A percentile compares a stretch with the other conserved stretches of the same genome.
These are phyloP conservation scores for Lipomyces yamadae DNA, from an alignment of 805 yeast species.

Conservation along the genomic window DNA sequence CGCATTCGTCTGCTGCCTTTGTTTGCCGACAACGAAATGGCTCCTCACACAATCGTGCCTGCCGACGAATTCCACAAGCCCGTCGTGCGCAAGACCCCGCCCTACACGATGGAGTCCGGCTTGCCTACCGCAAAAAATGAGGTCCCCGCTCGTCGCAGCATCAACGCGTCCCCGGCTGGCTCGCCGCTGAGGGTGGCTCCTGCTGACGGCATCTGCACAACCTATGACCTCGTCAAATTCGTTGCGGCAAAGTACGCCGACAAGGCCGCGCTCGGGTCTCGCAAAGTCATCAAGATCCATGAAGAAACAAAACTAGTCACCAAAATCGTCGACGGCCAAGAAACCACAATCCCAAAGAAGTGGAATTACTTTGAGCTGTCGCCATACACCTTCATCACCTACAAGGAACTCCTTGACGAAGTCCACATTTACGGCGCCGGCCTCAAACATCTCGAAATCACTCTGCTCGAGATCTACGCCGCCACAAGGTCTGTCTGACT, in stretches of 20 bases:
- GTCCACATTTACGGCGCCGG: slow-evolving; percentile 73
- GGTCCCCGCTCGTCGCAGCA: slow-evolving; percentile 28
- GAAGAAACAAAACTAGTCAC: slow-evolving; percentile 73
- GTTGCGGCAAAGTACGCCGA: slow-evolving; percentile 61
- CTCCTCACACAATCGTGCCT: slow-evolving; percentile 22
- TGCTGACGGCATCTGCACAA: slow-evolving; percentile 61
- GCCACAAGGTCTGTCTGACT: slow-evolving; percentile 54
- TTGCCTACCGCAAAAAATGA: slow-evolving; percentile 25
- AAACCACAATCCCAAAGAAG: slow-evolving; percentile 71
- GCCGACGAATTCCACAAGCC: slow-evolving; percentile 32
- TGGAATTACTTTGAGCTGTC: slow-evolving; percentile 87
- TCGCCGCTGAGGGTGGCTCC: slow-evolving; percentile 61
- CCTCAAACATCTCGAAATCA: slow-evolving; percentile 70
- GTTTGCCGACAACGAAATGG: slow-evolving; percentile 16
- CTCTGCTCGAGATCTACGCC: slow-evolving; percentile 80
- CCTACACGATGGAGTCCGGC: slow-evolving; percentile 33
- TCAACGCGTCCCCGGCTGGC: slow-evolving; percentile 29
- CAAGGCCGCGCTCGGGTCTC: slow-evolving; percentile 71
- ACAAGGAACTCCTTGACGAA: slow-evolving; percentile 57
- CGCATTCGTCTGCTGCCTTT: neutral
- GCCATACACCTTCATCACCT: slow-evolving; percentile 69
- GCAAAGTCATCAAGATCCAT: slow-evolving; percentile 75
- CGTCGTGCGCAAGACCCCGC: slow-evolving; percentile 21
- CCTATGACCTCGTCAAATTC: slow-evolving; percentile 71
- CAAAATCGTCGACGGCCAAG: slow-evolving; percentile 79